Conservation (phyloP, 768 basidiomycete genomes). For the Suillus placidus region DNA sequence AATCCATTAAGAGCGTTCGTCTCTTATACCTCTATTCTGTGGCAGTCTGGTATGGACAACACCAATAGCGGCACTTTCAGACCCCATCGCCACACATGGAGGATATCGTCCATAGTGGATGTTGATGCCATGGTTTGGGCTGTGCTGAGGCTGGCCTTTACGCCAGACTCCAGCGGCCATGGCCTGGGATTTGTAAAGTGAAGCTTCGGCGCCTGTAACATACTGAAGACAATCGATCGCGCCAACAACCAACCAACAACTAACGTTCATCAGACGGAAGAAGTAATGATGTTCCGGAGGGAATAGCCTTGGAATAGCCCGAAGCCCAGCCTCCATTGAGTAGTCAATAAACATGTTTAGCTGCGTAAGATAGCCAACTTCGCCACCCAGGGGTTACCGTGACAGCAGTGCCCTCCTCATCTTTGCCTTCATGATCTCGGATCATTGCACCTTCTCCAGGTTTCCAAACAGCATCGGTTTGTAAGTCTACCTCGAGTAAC, state of each 20-base stretch:
- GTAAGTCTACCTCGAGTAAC: conserved; percentile 47
- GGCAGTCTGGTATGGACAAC: background rate
- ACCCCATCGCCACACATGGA: background rate
- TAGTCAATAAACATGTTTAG: conserved; percentile 67
- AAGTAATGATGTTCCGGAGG: background rate
- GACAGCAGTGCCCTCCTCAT: conserved; percentile 9
- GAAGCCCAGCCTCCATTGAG: background rate
- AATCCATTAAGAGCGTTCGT: no score
- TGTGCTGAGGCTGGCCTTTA: background rate
- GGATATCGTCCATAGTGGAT: background rate
- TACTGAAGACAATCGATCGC: background rate
- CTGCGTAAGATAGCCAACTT: conserved; percentile 30
- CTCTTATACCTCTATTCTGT: background rate
- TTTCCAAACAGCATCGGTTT: conserved; percentile 57
- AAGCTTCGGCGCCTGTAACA: background rate
- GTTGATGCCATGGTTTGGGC: background rate
- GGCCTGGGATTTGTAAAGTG: background rate
- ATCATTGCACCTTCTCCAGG: conserved; percentile 43
- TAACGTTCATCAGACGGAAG: background rate
- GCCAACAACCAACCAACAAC: background rate
- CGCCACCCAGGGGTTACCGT: conserved; percentile 13
- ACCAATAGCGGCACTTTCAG: background rate
- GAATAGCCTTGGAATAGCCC: background rate
- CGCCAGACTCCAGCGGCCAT: background rate
- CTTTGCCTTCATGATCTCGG: conserved; percentile 27